A percentile compares a stretch with the other conserved stretches of the same genome.
These are phyloP conservation scores for Neolentinus lepideus DNA, from an alignment of 1,284 basidiomycete species.

Conservation along the genomic window DNA sequence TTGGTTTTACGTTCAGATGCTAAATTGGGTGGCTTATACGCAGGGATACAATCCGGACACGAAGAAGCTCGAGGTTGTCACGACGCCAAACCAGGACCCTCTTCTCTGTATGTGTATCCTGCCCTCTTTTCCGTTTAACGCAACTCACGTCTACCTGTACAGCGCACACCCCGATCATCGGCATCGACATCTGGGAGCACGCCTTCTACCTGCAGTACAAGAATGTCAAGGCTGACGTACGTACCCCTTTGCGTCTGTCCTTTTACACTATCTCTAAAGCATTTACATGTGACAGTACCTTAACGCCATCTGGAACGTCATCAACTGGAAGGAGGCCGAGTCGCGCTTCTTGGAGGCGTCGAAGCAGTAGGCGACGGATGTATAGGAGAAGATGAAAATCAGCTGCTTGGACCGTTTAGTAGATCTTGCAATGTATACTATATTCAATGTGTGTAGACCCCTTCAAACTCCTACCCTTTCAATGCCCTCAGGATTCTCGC, in stretches of 20 bases:
- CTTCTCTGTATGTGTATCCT: conserved; percentile 50
- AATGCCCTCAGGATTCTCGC: no score
- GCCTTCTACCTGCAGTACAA: conserved; percentile 67
- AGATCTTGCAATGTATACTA: no score
- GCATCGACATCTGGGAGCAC: conserved; percentile 97
- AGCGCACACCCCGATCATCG: conserved; percentile 88
- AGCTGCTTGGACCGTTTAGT: no score
- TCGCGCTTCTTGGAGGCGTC: conserved; percentile 55
- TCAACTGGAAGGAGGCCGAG: conserved; percentile 91
- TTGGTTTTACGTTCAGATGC: not conserved
- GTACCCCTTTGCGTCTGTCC: conserved; percentile 22
- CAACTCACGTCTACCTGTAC: conserved; percentile 4
- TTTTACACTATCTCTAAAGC: conserved; percentile 1
- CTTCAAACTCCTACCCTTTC: no score
- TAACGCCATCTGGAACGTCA: conserved; percentile 86
- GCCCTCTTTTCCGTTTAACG: not conserved
- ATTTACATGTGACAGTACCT: conserved; percentile 60
- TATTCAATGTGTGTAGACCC: no score
- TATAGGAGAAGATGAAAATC: no score
- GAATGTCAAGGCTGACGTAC: conserved; percentile 86
- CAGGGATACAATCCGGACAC: conserved; percentile 68
- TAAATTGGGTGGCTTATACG: conserved; percentile 3
- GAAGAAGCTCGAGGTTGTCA: conserved; percentile 82
- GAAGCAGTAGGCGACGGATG: not conserved
- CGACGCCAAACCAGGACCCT: conserved; percentile 96